Evolutionary conservation across 768 basidiomycete genomes (phyloP).

Genomic region (Podaxis sp.): DNA sequence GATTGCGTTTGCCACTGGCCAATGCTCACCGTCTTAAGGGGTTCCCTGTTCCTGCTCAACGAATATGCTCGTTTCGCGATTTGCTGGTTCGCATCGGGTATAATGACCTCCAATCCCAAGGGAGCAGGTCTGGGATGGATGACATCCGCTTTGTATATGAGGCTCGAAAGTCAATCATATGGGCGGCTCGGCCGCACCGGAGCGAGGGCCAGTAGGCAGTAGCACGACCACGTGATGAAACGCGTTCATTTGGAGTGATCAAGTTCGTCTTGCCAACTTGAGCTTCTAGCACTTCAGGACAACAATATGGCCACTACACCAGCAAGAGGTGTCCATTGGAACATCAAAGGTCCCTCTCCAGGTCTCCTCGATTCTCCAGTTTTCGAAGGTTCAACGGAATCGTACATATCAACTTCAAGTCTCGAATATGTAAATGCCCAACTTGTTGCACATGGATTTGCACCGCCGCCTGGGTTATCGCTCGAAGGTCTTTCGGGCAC

Average conservation of each 20-base stretch:
- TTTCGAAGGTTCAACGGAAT: conserved; percentile 44
- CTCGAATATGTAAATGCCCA: conserved; percentile 82
- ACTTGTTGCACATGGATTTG: conserved; percentile 79
- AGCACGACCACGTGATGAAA: conserved; percentile 13
- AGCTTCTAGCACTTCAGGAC: not conserved
- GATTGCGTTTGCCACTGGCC: too few species aligned
- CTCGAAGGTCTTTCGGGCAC: conserved; percentile 61
- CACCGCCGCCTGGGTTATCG: conserved; percentile 58
- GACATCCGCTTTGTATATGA: too few species aligned
- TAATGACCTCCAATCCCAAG: too few species aligned
- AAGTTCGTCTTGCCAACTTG: conserved; percentile 1
- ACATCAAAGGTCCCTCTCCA: conserved; percentile 42
- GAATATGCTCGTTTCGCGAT: too few species aligned
- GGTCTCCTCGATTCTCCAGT: conserved; percentile 41
- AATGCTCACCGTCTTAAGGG: too few species aligned
- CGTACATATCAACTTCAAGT: conserved; percentile 55
- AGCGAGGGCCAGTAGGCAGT: not conserved
- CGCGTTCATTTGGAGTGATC: not conserved
- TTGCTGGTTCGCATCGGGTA: too few species aligned
- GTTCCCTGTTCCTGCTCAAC: too few species aligned
- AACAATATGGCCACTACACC: conserved; percentile 37
- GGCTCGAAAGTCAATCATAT: too few species aligned
- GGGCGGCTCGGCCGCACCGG: not conserved
- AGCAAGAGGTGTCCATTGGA: conserved; percentile 54
- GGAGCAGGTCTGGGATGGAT: too few species aligned